Evolutionary conservation across 495 filamentous ascomycete genomes (phyloP).

Genomic region (Aspergillus sparsus): DNA sequence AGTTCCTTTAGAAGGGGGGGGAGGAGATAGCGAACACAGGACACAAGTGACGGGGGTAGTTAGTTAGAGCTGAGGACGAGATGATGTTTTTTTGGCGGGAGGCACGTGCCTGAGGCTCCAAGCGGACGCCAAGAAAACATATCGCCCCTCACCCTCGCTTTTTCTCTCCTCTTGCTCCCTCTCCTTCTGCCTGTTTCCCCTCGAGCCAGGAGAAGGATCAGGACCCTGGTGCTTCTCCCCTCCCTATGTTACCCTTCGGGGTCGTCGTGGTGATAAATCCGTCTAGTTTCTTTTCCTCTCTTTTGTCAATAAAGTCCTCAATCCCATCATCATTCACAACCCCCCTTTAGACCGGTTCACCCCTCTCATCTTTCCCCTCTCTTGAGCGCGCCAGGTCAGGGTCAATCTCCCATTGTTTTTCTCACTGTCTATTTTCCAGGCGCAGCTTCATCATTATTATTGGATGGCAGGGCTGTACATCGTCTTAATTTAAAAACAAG

Average conservation of each 20-base stretch:
- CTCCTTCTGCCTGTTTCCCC: slow-evolving; percentile 13
- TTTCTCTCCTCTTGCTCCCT: slow-evolving; percentile 10
- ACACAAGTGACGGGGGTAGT: slow-evolving; percentile 3
- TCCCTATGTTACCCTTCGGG: slow-evolving; percentile 19
- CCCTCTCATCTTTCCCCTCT: neutral
- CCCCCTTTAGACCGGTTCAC: neutral
- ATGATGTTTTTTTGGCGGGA: slow-evolving; percentile 37
- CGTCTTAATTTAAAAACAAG: slow-evolving; percentile 13
- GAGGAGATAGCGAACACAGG: slow-evolving; percentile 8
- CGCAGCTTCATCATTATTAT: slow-evolving; percentile 11
- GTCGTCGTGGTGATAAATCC: slow-evolving; percentile 6
- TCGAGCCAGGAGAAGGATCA: slow-evolving; percentile 25
- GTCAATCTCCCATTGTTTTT: neutral
- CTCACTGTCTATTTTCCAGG: slow-evolving; percentile 4
- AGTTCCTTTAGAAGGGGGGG: neutral
- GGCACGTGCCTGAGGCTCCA: slow-evolving; percentile 34
- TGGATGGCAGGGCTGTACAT: slow-evolving; percentile 11
- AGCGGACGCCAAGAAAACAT: slow-evolving; percentile 22
- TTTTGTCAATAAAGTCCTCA: neutral
- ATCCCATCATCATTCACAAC: no score
- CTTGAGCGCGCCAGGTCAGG: neutral
- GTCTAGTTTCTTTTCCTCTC: slow-evolving; percentile 2
- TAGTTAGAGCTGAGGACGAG: slow-evolving; percentile 20
- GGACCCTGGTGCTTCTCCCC: slow-evolving; percentile 22
- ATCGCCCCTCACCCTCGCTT: slow-evolving; percentile 23